These are phyloP conservation scores for Plenodomus lindquistii DNA, from an alignment of 2,329 filamentous ascomycete genomes.

Conservation along the genomic window DNA sequence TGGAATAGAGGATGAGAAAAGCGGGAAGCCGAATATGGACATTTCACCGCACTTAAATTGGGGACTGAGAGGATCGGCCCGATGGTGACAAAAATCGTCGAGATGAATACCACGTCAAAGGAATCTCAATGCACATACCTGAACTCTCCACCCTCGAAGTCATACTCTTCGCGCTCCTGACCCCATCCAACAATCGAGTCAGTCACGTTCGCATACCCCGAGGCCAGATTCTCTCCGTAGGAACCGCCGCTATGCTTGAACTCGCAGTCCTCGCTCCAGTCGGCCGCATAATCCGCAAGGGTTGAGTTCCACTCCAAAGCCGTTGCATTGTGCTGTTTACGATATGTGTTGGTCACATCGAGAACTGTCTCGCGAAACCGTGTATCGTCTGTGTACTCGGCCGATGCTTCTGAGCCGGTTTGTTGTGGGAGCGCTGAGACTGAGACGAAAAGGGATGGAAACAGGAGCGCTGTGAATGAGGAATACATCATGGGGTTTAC, in stretches of 20 bases:
- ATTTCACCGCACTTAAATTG: no score
- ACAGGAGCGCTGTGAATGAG: neutral
- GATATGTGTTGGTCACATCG: constrained; percentile 68
- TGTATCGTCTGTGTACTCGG: constrained; percentile 46
- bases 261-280: constrained; percentile 53
- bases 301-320: constrained; percentile 67
- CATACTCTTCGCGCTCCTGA: constrained; percentile 60
- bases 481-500: neutral
- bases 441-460: neutral
- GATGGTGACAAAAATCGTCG: no score
- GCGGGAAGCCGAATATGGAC: no score
- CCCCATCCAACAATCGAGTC: constrained; percentile 69
- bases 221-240: constrained; percentile 75
- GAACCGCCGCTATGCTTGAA: constrained; percentile 64
- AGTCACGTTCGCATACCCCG: constrained; percentile 65
- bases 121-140: constrained; percentile 17
- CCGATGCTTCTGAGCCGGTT: neutral
- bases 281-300: constrained; percentile 58
- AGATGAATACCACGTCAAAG: no score
- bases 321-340: constrained; percentile 63
- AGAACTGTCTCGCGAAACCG: constrained; percentile 60
- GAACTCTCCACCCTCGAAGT: constrained; percentile 64
- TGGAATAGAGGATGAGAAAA: neutral
- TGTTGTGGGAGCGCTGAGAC: constrained; percentile 1
- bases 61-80: no score